Evolutionary conservation across 129 eudicot genomes (phyloP), one percentile per base, ranked within the genome.

Genomic region (Artemisia annua): DNA sequence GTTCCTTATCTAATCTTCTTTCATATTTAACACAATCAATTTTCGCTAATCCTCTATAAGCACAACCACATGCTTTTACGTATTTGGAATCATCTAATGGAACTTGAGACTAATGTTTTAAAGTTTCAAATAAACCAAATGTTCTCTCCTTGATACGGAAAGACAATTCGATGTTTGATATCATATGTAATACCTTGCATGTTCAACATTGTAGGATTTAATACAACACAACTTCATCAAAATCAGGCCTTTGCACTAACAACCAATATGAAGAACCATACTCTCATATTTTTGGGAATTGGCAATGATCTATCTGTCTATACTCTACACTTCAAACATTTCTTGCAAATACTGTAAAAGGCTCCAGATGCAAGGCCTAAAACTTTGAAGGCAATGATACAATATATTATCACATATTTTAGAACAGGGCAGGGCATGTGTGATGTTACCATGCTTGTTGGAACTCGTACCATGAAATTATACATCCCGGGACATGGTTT

Each of bases 391-490:
- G 24, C 70, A 54, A n/a, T 75, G 19, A 53, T 7, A 16, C 70
- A 54, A n/a, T 75, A 35, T 43, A 46, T 39, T 54, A 64, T 63
- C 63, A 63, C 60, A 32, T 55, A 75, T 24, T 10, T 75, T 65
- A 53, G 46, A 73, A 9, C 16, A 54, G 56, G 57, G 58, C 55
- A 54, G 56, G 57, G 58, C 44, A 44, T 64, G 52, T 50, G 69
- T 30, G 17, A 52, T 43, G 73, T 66, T 39, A 66, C 44, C 39
- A 66, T 66, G 78, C 46, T 56, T 75, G 49, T 67, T 7, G 18
- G 51, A 22, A 24, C 26, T 48, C 13, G 54, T 44, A 76, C 22
- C 9, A 10, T 13, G 54, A 55, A 4, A 58, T 67, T 57, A 11
- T 50, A 60, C 48, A 54, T 58, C 54, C 50, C n/a, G 35, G 35